Base-by-base conservation (phyloP, 345 rosid genomes). In the Limnanthes douglasii region DNA sequence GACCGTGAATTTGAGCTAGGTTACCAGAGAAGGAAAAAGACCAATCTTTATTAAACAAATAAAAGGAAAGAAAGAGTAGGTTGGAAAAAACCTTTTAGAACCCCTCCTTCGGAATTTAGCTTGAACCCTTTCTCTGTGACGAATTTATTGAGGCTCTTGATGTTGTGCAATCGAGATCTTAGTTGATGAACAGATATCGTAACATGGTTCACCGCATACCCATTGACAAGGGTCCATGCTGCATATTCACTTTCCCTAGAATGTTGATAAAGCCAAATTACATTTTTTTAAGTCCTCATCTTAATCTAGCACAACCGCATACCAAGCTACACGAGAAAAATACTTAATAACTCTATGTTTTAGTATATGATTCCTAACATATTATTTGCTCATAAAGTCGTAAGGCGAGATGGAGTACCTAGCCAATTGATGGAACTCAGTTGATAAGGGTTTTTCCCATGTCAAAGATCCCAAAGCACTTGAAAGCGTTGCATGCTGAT, bases 211-310 rank as follows among this genome's bases (percentile, higher is more conserved):
- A 88, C 51, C 3, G 90, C 80, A 65, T 78, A 82, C 15, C 97
- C 97, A 51, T 88, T 69, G 48, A 75, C 68, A 21, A 88, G 83
- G 11, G 85, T 70, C 95, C 97, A 88, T 21, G 95, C 97, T 50
- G 74, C 95, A 69, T 65, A 78, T 56, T 86, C 96, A 41, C 84
- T 86, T 70, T 81, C 94, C 60, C 94, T 86, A 41, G 10, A n/a
- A 16, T 6, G 44, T 15, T 28, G 21, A 16, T 26, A n/a, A 28
- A 10, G 13, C 5, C n/a, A 28, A n/a, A 28, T 10, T 3, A 7
- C 2, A 5, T 11, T 28, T 28, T 28, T 28, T 28, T 28, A n/a
- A 15, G 13, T 2, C 6, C 32, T 26, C 2, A 26, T n/a, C n/a
- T n/a, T n/a, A n/a, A n/a, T n/a, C n/a, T n/a, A n/a, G n/a, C n/a